Conservation (phyloP, 768 basidiomycete genomes). For the Leccinum broughii region DNA sequence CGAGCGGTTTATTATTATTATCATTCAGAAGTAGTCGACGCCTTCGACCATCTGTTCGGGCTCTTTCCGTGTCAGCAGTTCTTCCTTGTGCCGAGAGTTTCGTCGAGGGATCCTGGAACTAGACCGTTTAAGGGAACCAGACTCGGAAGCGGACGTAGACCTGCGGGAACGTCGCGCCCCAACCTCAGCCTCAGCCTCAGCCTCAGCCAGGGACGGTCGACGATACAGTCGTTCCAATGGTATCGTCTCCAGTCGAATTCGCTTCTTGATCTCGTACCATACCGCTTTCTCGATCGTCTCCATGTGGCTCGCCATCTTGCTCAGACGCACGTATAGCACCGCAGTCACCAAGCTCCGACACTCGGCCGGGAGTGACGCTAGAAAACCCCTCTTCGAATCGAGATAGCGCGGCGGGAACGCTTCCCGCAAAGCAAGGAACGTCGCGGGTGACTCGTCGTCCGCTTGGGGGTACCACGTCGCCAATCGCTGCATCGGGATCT, state of each 20-base stretch:
- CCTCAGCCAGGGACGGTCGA: conserved; percentile 6
- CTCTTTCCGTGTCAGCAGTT: background rate
- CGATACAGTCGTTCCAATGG: conserved; percentile 23
- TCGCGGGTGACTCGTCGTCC: conserved; percentile 31
- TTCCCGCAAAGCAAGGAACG: conserved; percentile 38
- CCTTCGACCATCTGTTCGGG: conserved; percentile 28
- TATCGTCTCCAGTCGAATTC: conserved; percentile 29
- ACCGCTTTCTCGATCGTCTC: conserved; percentile 38
- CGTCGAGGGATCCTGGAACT: conserved; percentile 7
- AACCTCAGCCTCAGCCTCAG: background rate
- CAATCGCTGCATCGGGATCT: conserved; percentile 31
- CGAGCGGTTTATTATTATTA: conserved; percentile 18
- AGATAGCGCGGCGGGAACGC: conserved; percentile 41
- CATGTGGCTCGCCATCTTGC: conserved; percentile 40
- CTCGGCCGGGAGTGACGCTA: conserved; percentile 38
- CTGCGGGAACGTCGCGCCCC: conserved; percentile 5
- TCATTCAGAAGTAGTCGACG: conserved; percentile 33
- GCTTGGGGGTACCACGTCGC: conserved; percentile 30
- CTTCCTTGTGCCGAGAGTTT: background rate
- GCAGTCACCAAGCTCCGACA: conserved; percentile 35
- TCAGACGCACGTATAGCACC: conserved; percentile 37
- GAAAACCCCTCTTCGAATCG: conserved; percentile 33
- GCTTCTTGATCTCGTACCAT: conserved; percentile 34
- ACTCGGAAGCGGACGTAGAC: conserved; percentile 2
- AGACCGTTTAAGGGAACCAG: conserved; percentile 6